Evolutionary conservation across 305 asterid genomes (phyloP).

Genomic region (Plantago coronopus): DNA sequence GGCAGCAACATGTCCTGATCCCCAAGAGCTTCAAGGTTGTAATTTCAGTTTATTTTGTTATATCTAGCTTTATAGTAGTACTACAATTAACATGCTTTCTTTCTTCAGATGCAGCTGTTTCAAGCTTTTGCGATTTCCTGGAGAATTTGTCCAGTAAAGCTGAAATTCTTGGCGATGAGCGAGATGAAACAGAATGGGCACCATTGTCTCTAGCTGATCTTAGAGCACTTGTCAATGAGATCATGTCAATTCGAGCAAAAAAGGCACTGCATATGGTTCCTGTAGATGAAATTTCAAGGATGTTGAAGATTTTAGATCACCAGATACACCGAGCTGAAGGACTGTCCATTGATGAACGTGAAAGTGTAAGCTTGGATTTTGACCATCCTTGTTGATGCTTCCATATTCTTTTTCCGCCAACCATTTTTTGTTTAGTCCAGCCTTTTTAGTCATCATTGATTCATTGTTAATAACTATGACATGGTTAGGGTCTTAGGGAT

Average conservation of each 20-base stretch:
- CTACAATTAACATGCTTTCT: conserved; percentile 26
- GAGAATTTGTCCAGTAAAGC: conserved; percentile 82
- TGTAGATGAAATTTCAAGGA: conserved; percentile 66
- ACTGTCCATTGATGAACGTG: conserved; percentile 73
- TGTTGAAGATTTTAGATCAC: conserved; percentile 73
- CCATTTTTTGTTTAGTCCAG: conserved; percentile 14
- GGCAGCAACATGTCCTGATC: conserved; percentile 51
- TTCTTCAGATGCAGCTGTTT: conserved; percentile 60
- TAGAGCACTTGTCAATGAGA: conserved; percentile 66
- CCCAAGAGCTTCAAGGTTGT: conserved; percentile 73
- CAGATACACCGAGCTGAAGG: conserved; percentile 98
- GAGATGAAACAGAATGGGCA: conserved; percentile 83
- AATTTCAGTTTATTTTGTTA: conserved; percentile 15
- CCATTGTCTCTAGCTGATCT: conserved; percentile 70
- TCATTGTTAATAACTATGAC: conserved; percentile 1
- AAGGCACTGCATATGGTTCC: conserved; percentile 68
- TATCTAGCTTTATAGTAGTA: conserved; percentile 7
- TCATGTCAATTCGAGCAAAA: conserved; percentile 70
- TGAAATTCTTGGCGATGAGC: conserved; percentile 64
- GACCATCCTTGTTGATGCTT: conserved; percentile 19
- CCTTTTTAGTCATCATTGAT: conserved; percentile 16
- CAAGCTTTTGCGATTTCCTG: conserved; percentile 62
- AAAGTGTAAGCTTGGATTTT: conserved; percentile 57
- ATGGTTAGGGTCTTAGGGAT: conserved; percentile 10
- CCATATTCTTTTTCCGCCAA: conserved; percentile 11